Conservation (phyloP, 371 early-diverging fungal species). For the Actinomortierella ambigua region DNA sequence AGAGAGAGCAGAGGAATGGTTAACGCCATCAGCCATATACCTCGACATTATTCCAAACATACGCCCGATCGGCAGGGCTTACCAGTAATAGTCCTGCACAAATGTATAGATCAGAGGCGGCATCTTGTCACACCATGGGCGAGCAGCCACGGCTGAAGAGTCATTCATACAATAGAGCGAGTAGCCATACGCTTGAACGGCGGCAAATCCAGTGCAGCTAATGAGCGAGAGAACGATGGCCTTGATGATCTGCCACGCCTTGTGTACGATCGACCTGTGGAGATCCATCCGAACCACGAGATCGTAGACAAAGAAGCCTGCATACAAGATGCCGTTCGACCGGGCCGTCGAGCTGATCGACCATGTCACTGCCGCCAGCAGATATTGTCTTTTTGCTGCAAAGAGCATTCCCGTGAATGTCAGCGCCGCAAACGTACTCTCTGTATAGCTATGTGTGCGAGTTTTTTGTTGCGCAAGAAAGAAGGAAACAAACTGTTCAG, state of each 20-base stretch:
- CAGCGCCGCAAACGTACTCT: slow-evolving; percentile 83
- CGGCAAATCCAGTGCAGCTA: slow-evolving; percentile 60
- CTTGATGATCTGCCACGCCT: slow-evolving; percentile 30
- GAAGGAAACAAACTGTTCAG: no score
- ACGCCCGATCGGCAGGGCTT: no score
- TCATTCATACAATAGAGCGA: slow-evolving; percentile 57
- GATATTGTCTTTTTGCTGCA: slow-evolving; percentile 49
- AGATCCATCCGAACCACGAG: slow-evolving; percentile 45
- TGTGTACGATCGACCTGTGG: slow-evolving; percentile 5
- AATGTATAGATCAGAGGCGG: slow-evolving; percentile 79
- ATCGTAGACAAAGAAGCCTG: slow-evolving; percentile 83
- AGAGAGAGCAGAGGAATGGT: background rate
- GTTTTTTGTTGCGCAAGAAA: no score
- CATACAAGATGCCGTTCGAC: slow-evolving; percentile 82
- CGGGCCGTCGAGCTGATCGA: slow-evolving; percentile 66
- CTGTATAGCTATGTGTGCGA: slow-evolving; percentile 83
- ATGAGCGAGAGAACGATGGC: slow-evolving; percentile 50
- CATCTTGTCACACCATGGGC: slow-evolving; percentile 75
- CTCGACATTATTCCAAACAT: no score
- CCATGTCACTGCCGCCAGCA: slow-evolving; percentile 68
- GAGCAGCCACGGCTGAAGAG: slow-evolving; percentile 19
- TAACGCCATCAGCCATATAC: no score
- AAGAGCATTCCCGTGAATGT: slow-evolving; percentile 81
- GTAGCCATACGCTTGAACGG: slow-evolving; percentile 78
- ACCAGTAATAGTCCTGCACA: slow-evolving; percentile 92